Evolutionary conservation across 495 filamentous ascomycete genomes (phyloP).

Genomic region (Articulospora tetracladia): DNA sequence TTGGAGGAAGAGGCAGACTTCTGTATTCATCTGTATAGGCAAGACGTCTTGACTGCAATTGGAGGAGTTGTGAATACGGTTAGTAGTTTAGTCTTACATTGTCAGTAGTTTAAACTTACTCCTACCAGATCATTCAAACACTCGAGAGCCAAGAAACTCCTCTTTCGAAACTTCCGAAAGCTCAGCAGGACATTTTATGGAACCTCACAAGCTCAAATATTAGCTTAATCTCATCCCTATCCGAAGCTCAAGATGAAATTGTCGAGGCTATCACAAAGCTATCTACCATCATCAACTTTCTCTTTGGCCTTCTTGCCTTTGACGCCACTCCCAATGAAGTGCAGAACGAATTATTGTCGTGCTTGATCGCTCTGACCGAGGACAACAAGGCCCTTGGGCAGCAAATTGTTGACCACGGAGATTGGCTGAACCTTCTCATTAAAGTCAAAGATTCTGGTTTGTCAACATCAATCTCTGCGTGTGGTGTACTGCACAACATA

Average conservation of each 20-base stretch:
- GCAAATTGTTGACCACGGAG: conserved; percentile 34
- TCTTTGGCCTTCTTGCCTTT: conserved; percentile 42
- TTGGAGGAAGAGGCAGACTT: conserved; percentile 58
- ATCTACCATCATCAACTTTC: conserved; percentile 41
- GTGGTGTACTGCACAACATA: conserved; percentile 50
- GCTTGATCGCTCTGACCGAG: conserved; percentile 50
- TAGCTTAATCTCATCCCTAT: conserved; percentile 39
- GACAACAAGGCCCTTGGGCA: conserved; percentile 45
- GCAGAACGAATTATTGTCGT: conserved; percentile 37
- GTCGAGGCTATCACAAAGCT: conserved; percentile 43
- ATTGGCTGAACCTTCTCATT: conserved; percentile 13
- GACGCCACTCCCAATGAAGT: conserved; percentile 36
- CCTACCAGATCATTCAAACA: conserved; percentile 36
- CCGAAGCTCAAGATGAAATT: conserved; percentile 50
- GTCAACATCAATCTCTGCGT: conserved; percentile 39
- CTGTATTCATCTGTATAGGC: conserved; percentile 55
- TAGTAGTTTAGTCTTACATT: conserved; percentile 20
- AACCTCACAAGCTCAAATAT: conserved; percentile 43
- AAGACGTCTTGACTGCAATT: conserved; percentile 52
- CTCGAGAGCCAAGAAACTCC: conserved; percentile 32
- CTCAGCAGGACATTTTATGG: conserved; percentile 45
- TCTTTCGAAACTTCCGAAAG: conserved; percentile 41
- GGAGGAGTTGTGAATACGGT: conserved; percentile 47
- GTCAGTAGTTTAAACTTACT: neutral
- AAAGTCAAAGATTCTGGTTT: conserved; percentile 25